Base-by-base conservation (phyloP, 148 eudicot genomes). In the Rheum nobile region DNA sequence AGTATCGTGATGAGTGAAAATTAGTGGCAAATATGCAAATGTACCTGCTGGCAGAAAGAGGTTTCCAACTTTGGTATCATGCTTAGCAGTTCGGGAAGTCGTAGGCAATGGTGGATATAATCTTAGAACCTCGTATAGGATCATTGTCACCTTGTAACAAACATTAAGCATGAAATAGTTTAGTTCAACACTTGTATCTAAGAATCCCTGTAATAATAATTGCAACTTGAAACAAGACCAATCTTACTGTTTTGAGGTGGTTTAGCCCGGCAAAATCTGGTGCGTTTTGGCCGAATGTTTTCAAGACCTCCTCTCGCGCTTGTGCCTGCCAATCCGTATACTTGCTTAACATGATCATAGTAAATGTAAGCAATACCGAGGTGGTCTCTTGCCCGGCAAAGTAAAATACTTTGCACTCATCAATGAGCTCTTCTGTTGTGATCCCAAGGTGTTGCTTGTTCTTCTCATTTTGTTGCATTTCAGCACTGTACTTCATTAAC, bases 21-120 rank as follows among this genome's bases (percentile, higher is more conserved):
- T 76, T 38, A 81, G 71, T 22, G 85, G 80, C 54, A 82, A 69
- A 2, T 65, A 76, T 35, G 79, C 67, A 43, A 76, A 77, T 22
- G 77, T 77, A 19, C 82, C 80, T 0, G 28, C 72, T 70, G 46
- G 72, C 5, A 38, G 8, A 42, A 22, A 70, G 17, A 38, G 26
- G 32, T 21, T 21, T n/a, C 47, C 29, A 26, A 39, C 28, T 44
- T 10, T 43, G n/a, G 24, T 6, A 9, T 43, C 47, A 13, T 71
- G 22, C 52, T 43, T 39, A 43, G 43, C 50, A 14, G 19, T 24
- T 42, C 52, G 17, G 0, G 39, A 21, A 0, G 43, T 26, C 5
- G 24, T 68, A 0, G 41, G 29, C 57, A 34, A 21, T 72, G 75
- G 75, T 24, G 75, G 75, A 31, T 44, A 46, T 44, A 72, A n/a